Percentiles rank a stretch among this genome's conserved stretches.
Conservation (phyloP, 306 rosid species). For the Alnus rubra region DNA sequence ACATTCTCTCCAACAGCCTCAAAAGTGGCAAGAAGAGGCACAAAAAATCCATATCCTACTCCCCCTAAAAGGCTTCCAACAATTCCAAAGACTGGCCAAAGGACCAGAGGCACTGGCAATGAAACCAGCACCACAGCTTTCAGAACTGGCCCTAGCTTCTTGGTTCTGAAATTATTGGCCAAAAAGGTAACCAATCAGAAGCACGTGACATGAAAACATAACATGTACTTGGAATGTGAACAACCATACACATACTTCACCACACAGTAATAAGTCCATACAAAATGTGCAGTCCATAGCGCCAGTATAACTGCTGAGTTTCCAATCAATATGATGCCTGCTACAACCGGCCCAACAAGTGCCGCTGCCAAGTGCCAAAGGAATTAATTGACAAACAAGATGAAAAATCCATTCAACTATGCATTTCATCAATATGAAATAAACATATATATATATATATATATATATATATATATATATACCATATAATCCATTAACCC, state of each 20-base stretch:
- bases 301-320: slow-evolving; percentile 62
- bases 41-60: slow-evolving; percentile 72
- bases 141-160: slow-evolving; percentile 61
- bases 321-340: slow-evolving; percentile 48
- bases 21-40: slow-evolving; percentile 78
- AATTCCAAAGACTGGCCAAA: slow-evolving; percentile 62
- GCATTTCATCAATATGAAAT: neutral
- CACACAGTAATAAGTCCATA: slow-evolving; percentile 71
- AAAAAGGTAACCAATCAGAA: neutral
- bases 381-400: slow-evolving; percentile 1
- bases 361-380: slow-evolving; percentile 45
- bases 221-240: neutral
- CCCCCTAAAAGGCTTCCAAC: slow-evolving; percentile 72
- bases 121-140: slow-evolving; percentile 52
- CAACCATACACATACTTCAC: slow-evolving; percentile 38
- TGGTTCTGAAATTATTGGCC: slow-evolving; percentile 52
- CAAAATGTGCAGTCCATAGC: slow-evolving; percentile 71
- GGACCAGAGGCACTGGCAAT: slow-evolving; percentile 62
- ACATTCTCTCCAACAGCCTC: slow-evolving; percentile 61
- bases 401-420: neutral
- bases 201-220: neutral
- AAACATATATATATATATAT: neutral
- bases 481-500: neutral
- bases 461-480: too few relatives aligned
- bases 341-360: slow-evolving; percentile 52